Evolutionary conservation across 495 filamentous ascomycete species (phyloP).

Genomic region (Penicillium maclennaniae): DNA sequence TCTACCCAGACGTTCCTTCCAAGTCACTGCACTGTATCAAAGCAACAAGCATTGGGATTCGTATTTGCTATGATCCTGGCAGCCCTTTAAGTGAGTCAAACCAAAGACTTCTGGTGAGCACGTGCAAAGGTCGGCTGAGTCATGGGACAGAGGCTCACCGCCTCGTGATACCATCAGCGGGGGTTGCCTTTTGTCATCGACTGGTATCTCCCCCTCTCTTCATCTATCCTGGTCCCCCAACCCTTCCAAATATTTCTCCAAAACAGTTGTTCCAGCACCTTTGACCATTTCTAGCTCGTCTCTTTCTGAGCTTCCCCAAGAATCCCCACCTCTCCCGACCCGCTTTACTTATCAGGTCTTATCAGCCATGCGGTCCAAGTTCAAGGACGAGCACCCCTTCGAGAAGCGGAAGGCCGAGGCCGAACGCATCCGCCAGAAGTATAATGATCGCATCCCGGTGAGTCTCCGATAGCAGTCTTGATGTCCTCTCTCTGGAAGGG

Average conservation of each 20-base stretch:
- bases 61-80: neutral
- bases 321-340: slow-evolving; percentile 15
- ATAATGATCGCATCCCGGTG: slow-evolving; percentile 97
- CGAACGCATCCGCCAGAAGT: slow-evolving; percentile 98
- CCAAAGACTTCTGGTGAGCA: slow-evolving; percentile 10
- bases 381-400: slow-evolving; percentile 99
- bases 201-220: slow-evolving; percentile 14
- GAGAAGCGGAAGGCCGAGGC: slow-evolving; percentile 99
- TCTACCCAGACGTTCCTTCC: neutral
- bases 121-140: slow-evolving; percentile 11
- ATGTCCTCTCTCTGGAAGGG: neutral
- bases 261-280: slow-evolving; percentile 8
- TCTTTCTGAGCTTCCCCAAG: slow-evolving; percentile 1
- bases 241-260: neutral
- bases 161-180: slow-evolving; percentile 38
- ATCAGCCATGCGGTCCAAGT: slow-evolving; percentile 83
- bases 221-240: neutral
- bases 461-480: slow-evolving; percentile 36
- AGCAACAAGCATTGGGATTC: neutral
- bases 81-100: neutral
- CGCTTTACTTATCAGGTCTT: slow-evolving; percentile 28
- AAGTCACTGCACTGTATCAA: neutral
- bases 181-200: slow-evolving; percentile 31
- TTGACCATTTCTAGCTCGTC: slow-evolving; percentile 6
- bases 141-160: slow-evolving; percentile 26